Evolutionary conservation across 2,329 filamentous ascomycete genomes (phyloP), one percentile per base, ranked within the genome.

Genomic region (Microsporum audouinii): DNA sequence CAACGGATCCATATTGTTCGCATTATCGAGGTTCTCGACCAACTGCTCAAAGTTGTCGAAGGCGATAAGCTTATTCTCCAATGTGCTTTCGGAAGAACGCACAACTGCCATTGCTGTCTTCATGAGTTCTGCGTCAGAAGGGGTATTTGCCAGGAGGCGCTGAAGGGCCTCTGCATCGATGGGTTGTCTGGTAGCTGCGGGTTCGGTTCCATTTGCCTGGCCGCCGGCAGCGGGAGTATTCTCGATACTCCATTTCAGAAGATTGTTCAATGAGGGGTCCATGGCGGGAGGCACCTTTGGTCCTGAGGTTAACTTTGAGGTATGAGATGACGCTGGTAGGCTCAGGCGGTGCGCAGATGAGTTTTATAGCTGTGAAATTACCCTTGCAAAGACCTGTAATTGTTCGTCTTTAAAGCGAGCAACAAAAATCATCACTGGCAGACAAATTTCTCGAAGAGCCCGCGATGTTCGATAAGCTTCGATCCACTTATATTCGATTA

Each of bases 1-100:
- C 23, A 96, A 78, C 33, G 82, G 82, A 66, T 85, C 85, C 67
- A 99, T 83, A 76, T 96, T 95, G 79, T 97, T 99, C 62, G 94
- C 92, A 73, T 99, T 99, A 80, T 99, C 94, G 68, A 97, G 84
- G 65, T 84, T 85, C 78, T 96, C 91, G 69, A 96, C 87, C 62
- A 96, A 80, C 74, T 95, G 89, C 77, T 96, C 91, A 65, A 96
- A 88, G 77, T 96, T 96, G 81, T 96, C 91, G 75, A 95, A 95
- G 41, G 91, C 91, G 62, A 86, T 83, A 60, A 95, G 76, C 73
- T 89, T 90, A 75, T 89, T 84, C 49, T 90, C 87, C 57, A 92
- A 79, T 2, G 83, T 82, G 61, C 87, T 78, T 61, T 87, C 81
- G 6, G 84, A 77, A 17, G 84, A 84, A 7, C 79, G 81, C 70